A percentile compares a stretch with the other conserved stretches of the same genome.
Evolutionary conservation across 495 filamentous ascomycete genomes (phyloP).

Genomic region (Penicillium odoratum): DNA sequence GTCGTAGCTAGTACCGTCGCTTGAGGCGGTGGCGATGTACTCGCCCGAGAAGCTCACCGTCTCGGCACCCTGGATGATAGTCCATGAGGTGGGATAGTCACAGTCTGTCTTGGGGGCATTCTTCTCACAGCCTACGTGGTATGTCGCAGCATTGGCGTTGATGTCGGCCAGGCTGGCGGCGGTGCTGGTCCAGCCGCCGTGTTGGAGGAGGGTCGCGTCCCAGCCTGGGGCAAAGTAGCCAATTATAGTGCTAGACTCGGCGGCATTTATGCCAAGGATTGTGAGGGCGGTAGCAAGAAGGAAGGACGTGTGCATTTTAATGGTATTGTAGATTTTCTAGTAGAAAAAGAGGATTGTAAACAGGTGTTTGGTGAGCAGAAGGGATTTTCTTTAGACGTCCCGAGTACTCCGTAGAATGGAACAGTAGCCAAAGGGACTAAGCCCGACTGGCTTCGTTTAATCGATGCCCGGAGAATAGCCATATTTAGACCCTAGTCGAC

Average conservation of each 20-base stretch:
- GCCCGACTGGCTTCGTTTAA: background rate
- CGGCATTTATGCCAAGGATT: conserved; percentile 8
- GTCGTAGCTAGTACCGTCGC: conserved; percentile 11
- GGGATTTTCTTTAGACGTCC: background rate
- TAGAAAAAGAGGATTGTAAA: too few relatives aligned
- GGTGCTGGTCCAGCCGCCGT: conserved; percentile 14
- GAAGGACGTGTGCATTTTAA: conserved; percentile 16
- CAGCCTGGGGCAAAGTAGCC: conserved; percentile 16
- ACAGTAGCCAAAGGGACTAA: background rate
- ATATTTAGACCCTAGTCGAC: background rate
- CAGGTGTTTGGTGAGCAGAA: too few relatives aligned
- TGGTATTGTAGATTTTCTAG: background rate
- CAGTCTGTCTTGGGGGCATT: conserved; percentile 24
- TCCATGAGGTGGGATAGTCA: conserved; percentile 13
- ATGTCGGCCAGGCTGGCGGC: conserved; percentile 21
- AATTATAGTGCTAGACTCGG: conserved; percentile 1
- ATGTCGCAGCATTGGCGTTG: conserved; percentile 19
- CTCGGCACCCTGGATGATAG: conserved; percentile 20
- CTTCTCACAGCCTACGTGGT: conserved; percentile 21
- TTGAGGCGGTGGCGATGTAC: conserved; percentile 17
- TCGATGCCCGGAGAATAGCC: background rate
- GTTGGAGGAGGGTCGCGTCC: background rate
- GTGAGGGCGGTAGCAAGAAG: conserved; percentile 13
- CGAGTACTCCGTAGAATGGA: background rate
- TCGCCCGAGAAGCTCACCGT: conserved; percentile 19